These are phyloP conservation scores for Hyphodiscus hymeniophilus DNA, from an alignment of 495 filamentous ascomycete genomes.

Conservation along the genomic window DNA sequence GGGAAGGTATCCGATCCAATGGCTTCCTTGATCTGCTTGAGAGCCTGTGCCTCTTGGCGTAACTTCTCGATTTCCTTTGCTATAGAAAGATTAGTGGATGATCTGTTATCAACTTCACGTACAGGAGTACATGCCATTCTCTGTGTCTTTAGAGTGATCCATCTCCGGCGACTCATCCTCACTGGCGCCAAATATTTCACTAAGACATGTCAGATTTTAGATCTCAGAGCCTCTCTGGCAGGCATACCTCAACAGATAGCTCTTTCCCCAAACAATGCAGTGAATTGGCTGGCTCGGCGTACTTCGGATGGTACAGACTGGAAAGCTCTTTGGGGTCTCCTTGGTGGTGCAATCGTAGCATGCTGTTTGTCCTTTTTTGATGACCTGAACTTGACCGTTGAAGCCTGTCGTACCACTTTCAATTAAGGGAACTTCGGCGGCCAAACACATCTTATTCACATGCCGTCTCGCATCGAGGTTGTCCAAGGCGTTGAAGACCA, in stretches of 20 bases:
- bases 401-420: slow-evolving; percentile 98
- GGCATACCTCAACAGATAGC: slow-evolving; percentile 77
- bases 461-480: slow-evolving; percentile 91
- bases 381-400: slow-evolving; percentile 95
- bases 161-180: slow-evolving; percentile 74
- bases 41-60: slow-evolving; percentile 68
- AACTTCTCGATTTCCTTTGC: slow-evolving; percentile 83
- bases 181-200: slow-evolving; percentile 84
- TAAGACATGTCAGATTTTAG: slow-evolving; percentile 7
- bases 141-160: slow-evolving; percentile 67
- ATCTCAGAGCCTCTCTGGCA: background rate
- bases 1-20: slow-evolving; percentile 78
- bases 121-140: slow-evolving; percentile 46
- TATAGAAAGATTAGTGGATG: slow-evolving; percentile 19
- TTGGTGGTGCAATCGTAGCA: slow-evolving; percentile 95
- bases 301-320: slow-evolving; percentile 93
- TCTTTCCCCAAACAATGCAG: slow-evolving; percentile 99
- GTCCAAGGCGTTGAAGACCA: slow-evolving; percentile 96
- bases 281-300: slow-evolving; percentile 94
- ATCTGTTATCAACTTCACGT: background rate
- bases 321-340: slow-evolving; percentile 80
- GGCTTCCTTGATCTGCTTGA: slow-evolving; percentile 73
- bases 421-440: slow-evolving; percentile 82
- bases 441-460: slow-evolving; percentile 96
- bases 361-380: slow-evolving; percentile 87